Evolutionary conservation across 352 stramenopile species (phyloP), one percentile per base, ranked within the genome.

Genomic region (Blastocystis sp.): DNA sequence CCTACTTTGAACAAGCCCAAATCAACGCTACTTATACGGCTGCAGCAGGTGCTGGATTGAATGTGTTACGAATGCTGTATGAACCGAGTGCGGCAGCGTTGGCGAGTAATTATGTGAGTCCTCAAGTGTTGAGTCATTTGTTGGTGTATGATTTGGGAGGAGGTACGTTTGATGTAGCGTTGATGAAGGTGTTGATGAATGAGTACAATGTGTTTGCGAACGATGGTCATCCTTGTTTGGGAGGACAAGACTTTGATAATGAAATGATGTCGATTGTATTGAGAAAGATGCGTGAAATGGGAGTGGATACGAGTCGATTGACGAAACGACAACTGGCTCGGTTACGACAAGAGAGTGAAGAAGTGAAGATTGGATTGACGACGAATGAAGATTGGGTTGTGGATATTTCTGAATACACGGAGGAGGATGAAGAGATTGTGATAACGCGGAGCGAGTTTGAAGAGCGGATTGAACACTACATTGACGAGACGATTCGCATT

Each of bases 341-440:
- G 21, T 29, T 64, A 29, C 54, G 54, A 36, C 7, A 7, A 0
- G 16, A 64, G 9, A 18, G n/a, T 1, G 54, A 64, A 29, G 7
- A 36, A 9, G 29, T 29, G n/a, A 64, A 64, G 54, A 64, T n/a
- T 7, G 54, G 21, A 64, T 64, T 64, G 54, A n/a, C 54, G 7
- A 18, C 29, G 21, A 18, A 9, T 21, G 11, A 36, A 7, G 54
- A 21, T 29, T 27, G 7, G 16, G 0, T n/a, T 21, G 7, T 64
- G 7, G 54, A 64, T 64, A 32, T 64, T 27, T 9, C 16, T 14
- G 29, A 36, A 29, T 64, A n/a, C 0, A 54, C 11, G 29, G 54
- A 64, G 0, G 54, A 32, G 7, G 16, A 21, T 21, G 96, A 99
- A 86, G 95, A 90, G 1, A 8, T 64, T 7, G 16, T 64, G 7